Evolutionary conservation across 1,139 yeast genomes (phyloP).

Genomic region (Nakaseomyces sp.): DNA sequence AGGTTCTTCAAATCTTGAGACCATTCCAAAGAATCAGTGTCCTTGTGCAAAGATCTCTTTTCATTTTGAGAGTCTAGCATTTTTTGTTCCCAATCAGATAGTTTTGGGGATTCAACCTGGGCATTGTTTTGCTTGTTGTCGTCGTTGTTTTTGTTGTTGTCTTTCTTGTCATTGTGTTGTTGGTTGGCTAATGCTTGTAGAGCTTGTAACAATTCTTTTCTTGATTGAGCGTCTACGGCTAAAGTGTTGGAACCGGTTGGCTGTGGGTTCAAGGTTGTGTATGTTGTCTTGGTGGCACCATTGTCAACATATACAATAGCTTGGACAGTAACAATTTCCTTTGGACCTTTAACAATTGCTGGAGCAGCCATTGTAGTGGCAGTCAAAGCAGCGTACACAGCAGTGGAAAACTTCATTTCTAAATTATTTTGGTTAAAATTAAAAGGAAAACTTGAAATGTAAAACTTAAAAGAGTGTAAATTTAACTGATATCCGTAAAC

Average conservation of each 20-base stretch:
- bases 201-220: background rate
- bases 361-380: slow-evolving; percentile 32
- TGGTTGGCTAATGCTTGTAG: background rate
- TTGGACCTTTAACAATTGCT: slow-evolving; percentile 29
- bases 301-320: slow-evolving; percentile 21
- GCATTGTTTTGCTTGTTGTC: background rate
- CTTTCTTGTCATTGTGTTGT: background rate
- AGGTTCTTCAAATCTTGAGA: slow-evolving; percentile 47
- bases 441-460: background rate
- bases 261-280: background rate
- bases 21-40: slow-evolving; percentile 56
- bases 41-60: slow-evolving; percentile 54
- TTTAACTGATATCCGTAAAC: background rate
- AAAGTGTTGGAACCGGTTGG: slow-evolving; percentile 8
- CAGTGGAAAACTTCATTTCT: slow-evolving; percentile 10
- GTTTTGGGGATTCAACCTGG: background rate
- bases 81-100: slow-evolving; percentile 2
- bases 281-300: slow-evolving; percentile 24
- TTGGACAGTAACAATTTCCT: no score
- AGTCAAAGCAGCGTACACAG: slow-evolving; percentile 21
- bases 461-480: background rate
- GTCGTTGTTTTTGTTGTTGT: no score
- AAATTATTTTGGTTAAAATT: background rate
- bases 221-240: background rate
- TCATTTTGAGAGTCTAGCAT: slow-evolving; percentile 52